Evolutionary conservation across 768 basidiomycete species (phyloP).

Genomic region (Kondoa malvinella): DNA sequence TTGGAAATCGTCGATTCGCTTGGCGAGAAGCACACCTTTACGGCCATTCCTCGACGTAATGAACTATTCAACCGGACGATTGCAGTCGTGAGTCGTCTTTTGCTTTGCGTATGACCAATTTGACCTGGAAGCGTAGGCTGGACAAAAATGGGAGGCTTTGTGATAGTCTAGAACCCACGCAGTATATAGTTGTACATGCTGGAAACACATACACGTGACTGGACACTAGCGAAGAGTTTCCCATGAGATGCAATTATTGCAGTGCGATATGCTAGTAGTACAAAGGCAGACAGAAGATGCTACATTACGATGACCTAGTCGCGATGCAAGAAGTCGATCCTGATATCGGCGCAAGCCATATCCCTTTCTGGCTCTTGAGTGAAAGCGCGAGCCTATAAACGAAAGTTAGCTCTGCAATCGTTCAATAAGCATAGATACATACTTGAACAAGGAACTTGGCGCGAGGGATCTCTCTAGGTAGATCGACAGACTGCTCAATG

Average conservation of each 20-base stretch:
- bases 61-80: slow-evolving; percentile 34
- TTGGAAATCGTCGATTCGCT: slow-evolving; percentile 28
- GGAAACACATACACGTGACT: too few species aligned
- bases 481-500: slow-evolving; percentile 63
- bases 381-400: slow-evolving; percentile 49
- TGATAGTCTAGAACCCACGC: too few species aligned
- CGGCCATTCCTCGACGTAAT: slow-evolving; percentile 31
- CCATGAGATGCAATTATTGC: background rate
- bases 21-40: slow-evolving; percentile 26
- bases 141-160: too few species aligned
- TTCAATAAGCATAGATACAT: slow-evolving; percentile 10
- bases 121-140: too few species aligned
- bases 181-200: too few species aligned
- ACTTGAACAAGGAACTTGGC: slow-evolving; percentile 32
- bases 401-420: slow-evolving; percentile 56
- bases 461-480: slow-evolving; percentile 81
- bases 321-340: slow-evolving; percentile 46
- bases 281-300: background rate
- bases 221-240: too few species aligned
- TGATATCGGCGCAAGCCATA: slow-evolving; percentile 62
- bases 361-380: slow-evolving; percentile 46
- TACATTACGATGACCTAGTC: background rate
- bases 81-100: too few species aligned
- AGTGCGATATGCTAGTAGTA: background rate
- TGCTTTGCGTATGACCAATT: too few species aligned